Conservation (phyloP, 1,284 basidiomycete genomes). For the Papiliotrema fonsecae region DNA sequence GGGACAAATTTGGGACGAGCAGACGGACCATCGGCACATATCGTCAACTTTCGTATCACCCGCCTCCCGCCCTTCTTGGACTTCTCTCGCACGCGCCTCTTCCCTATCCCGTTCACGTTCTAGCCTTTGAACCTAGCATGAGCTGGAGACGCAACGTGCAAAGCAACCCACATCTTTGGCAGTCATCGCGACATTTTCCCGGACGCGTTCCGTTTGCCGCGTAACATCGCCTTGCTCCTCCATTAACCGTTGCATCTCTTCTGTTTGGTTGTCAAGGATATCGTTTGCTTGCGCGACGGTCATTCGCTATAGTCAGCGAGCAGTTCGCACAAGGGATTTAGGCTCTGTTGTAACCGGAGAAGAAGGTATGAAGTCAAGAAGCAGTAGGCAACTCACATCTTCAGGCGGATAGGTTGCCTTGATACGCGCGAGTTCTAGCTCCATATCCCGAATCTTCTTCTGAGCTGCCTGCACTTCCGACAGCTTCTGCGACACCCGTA, state of each 20-base stretch:
- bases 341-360: too few relatives aligned
- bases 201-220: slow-evolving; percentile 53
- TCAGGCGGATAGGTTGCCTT: slow-evolving; percentile 66
- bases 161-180: slow-evolving; percentile 52
- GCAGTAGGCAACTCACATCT: slow-evolving; percentile 27
- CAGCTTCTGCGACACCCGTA: slow-evolving; percentile 43
- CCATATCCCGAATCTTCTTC: slow-evolving; percentile 72
- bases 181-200: slow-evolving; percentile 57
- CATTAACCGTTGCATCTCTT: slow-evolving; percentile 65
- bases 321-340: too few relatives aligned
- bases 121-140: slow-evolving; percentile 55
- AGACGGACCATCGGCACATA: slow-evolving; percentile 40
- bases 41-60: slow-evolving; percentile 52
- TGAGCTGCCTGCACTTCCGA: slow-evolving; percentile 58
- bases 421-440: slow-evolving; percentile 68
- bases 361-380: slow-evolving; percentile 2
- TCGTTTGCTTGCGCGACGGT: slow-evolving; percentile 67
- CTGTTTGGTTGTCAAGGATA: slow-evolving; percentile 64
- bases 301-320: slow-evolving; percentile 54
- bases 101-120: slow-evolving; percentile 62
- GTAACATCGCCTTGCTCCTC: slow-evolving; percentile 55
- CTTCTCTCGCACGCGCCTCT: slow-evolving; percentile 60
- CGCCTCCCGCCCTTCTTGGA: slow-evolving; percentile 50
- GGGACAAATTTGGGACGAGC: neutral
- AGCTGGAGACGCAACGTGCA: neutral